A percentile compares a stretch with the other conserved stretches of the same genome.
These are phyloP conservation scores for Penicillium psychrofluorescens DNA, from an alignment of 495 filamentous ascomycete genomes.

Conservation along the genomic window DNA sequence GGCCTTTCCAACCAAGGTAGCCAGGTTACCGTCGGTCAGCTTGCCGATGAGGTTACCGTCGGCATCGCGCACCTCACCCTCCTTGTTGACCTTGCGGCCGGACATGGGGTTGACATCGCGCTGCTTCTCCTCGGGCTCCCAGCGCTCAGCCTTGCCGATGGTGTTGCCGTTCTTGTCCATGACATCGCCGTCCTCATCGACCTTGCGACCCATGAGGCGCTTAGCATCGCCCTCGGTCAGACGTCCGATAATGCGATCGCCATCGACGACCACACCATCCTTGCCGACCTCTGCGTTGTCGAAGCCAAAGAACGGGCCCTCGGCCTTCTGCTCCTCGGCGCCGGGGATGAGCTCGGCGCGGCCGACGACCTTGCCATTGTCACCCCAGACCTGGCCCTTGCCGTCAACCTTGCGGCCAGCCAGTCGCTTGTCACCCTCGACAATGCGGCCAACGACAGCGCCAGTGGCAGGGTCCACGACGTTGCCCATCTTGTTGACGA, in stretches of 20 bases:
- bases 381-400: constrained; percentile 73
- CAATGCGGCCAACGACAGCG: constrained; percentile 66
- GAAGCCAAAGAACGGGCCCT: constrained; percentile 75
- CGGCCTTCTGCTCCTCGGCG: constrained; percentile 58
- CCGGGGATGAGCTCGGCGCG: constrained; percentile 72
- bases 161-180: constrained; percentile 75
- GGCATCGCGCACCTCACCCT: constrained; percentile 75
- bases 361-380: constrained; percentile 72
- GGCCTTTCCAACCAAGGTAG: constrained; percentile 63
- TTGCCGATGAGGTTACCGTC: constrained; percentile 77
- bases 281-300: constrained; percentile 65
- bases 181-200: constrained; percentile 81
- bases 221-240: constrained; percentile 66
- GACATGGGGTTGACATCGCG: constrained; percentile 61
- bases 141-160: constrained; percentile 74
- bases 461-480: constrained; percentile 65
- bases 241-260: constrained; percentile 64
- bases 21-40: constrained; percentile 66
- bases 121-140: constrained; percentile 70
- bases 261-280: constrained; percentile 63
- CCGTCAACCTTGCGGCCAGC: constrained; percentile 77
- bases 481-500: constrained; percentile 80
- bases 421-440: constrained; percentile 66
- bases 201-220: constrained; percentile 62
- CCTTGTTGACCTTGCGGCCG: constrained; percentile 70